Percentiles rank a stretch among this genome's conserved stretches.
Conservation (phyloP, 306 rosid genomes). For the Pyrus betulifolia region DNA sequence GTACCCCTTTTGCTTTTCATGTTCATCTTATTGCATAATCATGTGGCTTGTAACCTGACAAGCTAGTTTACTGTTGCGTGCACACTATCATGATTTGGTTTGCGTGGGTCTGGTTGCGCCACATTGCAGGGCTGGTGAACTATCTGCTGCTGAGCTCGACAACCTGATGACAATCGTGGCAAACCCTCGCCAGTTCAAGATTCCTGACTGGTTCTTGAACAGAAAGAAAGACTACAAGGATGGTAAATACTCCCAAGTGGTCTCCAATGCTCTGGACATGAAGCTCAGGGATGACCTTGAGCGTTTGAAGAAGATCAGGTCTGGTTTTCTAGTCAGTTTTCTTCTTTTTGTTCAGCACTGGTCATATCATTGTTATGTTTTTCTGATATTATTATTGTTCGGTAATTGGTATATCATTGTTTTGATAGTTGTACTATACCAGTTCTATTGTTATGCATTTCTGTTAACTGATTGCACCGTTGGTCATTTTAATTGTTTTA, state of each 20-base stretch:
- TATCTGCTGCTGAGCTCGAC: constrained; percentile 51
- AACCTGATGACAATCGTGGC: constrained; percentile 53
- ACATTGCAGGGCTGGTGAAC: constrained; percentile 60
- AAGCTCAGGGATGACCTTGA: constrained; percentile 82
- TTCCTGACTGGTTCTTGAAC: constrained; percentile 73
- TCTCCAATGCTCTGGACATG: constrained; percentile 75
- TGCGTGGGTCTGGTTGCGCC: background rate
- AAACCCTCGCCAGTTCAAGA: constrained; percentile 64
- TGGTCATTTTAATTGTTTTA: background rate
- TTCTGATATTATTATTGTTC: background rate
- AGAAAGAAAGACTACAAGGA: constrained; percentile 81
- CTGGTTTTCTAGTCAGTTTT: background rate
- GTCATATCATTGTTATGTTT: background rate
- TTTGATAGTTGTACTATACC: background rate
- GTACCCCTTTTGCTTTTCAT: background rate
- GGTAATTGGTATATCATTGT: background rate
- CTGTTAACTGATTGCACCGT: background rate
- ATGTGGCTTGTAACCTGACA: background rate
- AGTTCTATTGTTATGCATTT: background rate
- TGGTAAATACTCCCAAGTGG: constrained; percentile 64
- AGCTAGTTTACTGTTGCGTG: background rate
- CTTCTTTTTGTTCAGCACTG: no score
- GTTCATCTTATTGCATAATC: background rate
- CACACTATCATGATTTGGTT: background rate
- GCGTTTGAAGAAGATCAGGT: constrained; percentile 92